Percentiles rank a stretch among this genome's conserved stretches.
Conservation (phyloP, 345 rosid species). For the Atalantia buxifolia region DNA sequence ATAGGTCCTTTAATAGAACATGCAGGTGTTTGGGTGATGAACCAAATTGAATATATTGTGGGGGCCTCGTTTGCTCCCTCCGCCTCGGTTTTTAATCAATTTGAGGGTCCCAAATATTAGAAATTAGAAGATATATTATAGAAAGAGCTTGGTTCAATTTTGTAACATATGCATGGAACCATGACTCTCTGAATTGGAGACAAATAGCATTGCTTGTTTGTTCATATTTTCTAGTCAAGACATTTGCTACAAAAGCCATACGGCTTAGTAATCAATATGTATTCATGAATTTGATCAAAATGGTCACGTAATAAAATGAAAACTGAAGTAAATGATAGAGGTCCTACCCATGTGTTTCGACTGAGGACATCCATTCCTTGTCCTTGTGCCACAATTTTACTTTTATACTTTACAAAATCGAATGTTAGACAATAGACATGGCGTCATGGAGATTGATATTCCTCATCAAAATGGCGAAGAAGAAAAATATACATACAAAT, state of each 20-base stretch:
- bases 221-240: not conserved
- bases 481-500: too few relatives aligned
- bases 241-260: not conserved
- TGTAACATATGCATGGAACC: constrained; percentile 7
- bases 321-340: not conserved
- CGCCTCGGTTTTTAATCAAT: constrained; percentile 12
- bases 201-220: not conserved
- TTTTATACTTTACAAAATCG: not conserved
- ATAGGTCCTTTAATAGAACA: constrained; percentile 45
- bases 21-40: constrained; percentile 47
- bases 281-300: not conserved
- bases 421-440: too few relatives aligned
- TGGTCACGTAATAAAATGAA: not conserved
- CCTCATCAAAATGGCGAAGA: too few relatives aligned
- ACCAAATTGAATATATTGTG: constrained; percentile 32
- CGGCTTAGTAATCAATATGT: not conserved
- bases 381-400: constrained; percentile 12
- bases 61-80: constrained; percentile 36
- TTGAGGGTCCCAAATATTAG: constrained; percentile 2
- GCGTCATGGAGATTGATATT: too few relatives aligned
- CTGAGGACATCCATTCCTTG: constrained; percentile 34
- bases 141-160: not conserved
- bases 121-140: not conserved
- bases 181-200: constrained; percentile 1
- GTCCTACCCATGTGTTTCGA: constrained; percentile 39